Evolutionary conservation across 768 basidiomycete genomes (phyloP).

Genomic region (Mycena floridula): DNA sequence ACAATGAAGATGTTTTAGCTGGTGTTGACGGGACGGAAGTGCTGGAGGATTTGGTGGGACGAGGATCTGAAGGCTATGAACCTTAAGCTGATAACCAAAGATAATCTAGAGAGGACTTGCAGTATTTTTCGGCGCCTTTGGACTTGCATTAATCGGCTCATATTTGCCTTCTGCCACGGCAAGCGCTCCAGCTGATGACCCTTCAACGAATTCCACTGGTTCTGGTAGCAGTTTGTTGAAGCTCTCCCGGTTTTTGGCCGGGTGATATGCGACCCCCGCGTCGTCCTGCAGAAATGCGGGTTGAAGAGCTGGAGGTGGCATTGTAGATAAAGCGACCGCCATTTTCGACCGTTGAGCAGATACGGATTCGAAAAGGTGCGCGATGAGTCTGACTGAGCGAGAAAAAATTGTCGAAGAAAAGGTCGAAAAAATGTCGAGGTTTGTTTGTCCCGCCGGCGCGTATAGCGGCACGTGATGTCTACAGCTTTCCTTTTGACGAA

Average conservation of each 20-base stretch:
- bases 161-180: conserved; percentile 73
- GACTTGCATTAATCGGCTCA: conserved; percentile 70
- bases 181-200: conserved; percentile 71
- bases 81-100: neutral
- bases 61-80: conserved; percentile 12
- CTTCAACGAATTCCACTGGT: conserved; percentile 80
- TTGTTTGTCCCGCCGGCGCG: too few relatives aligned
- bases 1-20: conserved; percentile 31
- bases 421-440: too few relatives aligned
- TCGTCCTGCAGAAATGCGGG: too few relatives aligned
- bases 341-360: too few relatives aligned
- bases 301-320: too few relatives aligned
- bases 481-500: too few relatives aligned
- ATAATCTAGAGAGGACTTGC: conserved; percentile 4
- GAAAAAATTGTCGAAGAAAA: too few relatives aligned
- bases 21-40: conserved; percentile 14
- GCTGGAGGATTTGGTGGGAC: conserved; percentile 21
- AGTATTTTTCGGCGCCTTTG: conserved; percentile 45
- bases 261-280: conserved; percentile 23
- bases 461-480: too few relatives aligned
- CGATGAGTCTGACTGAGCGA: too few relatives aligned
- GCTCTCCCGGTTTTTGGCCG: conserved; percentile 64
- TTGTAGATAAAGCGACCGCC: too few relatives aligned
- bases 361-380: too few relatives aligned
- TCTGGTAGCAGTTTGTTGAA: conserved; percentile 77